Evolutionary conservation across 2,329 filamentous ascomycete species (phyloP), one percentile per base, ranked within the genome.

Genomic region (Lachnellula suecica): DNA sequence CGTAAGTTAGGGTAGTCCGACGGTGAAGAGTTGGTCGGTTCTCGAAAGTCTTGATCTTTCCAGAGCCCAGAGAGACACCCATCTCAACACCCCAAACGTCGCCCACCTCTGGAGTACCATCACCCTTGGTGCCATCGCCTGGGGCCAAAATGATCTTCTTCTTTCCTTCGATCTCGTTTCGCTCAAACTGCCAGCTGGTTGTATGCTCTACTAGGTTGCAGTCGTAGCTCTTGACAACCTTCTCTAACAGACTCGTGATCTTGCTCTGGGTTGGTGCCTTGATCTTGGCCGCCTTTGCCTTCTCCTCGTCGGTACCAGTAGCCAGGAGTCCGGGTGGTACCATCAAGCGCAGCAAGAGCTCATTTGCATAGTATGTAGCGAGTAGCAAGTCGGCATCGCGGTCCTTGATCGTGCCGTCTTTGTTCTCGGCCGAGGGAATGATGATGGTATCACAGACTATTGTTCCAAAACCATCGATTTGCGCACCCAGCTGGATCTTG

Each of bases 21-120:
- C 93, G 90, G 77, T 97, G 91, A 60, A 99, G 83, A 44, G 94
- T 99, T 47, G 94, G 78, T 59, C 94, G 85, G 74, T 95, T 88
- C 67, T 91, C 85, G 56, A 96, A 79, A 63, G 79, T 87, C 87
- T 97, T 99, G 73, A 96, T 88, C 81, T 99, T 99, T 70, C 94
- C 94, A 57, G 84, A 86, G 60, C 92, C 92, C 65, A 94, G 77
- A 73, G 89, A 94, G 69, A 99, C 84, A 63, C 93, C 93, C 70
- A 97, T 85, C 80, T 99, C 94, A 50, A 99, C 90, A 73, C 94
- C 94, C 94, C 94, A 99, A 56, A 96, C 92, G 71, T 99, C 94
- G 62, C 90, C 88, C 52, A 96, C 76, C 68, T 95, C 93, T 52
- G 94, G 89, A 52, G 84, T 73, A 67, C 94, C 94, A 57, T 99